These are phyloP conservation scores for Filosporella fistucella DNA, from an alignment of 495 filamentous ascomycete species.

Conservation along the genomic window DNA sequence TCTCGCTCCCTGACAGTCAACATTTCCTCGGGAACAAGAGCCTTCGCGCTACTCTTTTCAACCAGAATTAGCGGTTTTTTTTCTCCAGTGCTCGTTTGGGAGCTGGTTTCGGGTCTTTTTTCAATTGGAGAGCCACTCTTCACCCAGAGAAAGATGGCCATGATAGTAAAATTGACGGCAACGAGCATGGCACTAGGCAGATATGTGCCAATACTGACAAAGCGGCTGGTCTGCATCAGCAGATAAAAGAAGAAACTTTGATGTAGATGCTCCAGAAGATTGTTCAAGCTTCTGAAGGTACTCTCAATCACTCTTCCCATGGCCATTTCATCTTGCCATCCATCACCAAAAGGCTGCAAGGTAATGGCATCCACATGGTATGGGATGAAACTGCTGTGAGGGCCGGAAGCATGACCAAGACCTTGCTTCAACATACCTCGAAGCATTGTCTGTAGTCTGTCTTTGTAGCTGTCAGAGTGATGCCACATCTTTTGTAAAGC, in stretches of 20 bases:
- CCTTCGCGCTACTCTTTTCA: conserved; percentile 16
- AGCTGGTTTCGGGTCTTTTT: conserved; percentile 19
- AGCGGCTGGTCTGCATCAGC: conserved; percentile 81
- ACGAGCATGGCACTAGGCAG: conserved; percentile 95
- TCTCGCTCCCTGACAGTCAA: conserved; percentile 56
- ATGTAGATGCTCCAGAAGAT: conserved; percentile 92
- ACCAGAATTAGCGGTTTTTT: conserved; percentile 19
- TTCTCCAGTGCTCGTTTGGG: conserved; percentile 11
- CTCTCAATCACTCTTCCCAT: conserved; percentile 87
- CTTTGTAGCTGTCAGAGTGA: conserved; percentile 76
- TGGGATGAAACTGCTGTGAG: conserved; percentile 93
- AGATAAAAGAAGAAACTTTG: conserved; percentile 99
- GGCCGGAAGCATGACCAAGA: conserved; percentile 81
- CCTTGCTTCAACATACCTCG: conserved; percentile 92
- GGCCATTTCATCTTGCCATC: conserved; percentile 96
- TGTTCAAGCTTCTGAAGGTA: conserved; percentile 88
- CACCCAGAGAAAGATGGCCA: conserved; percentile 88
- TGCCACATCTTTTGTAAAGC: conserved; percentile 82
- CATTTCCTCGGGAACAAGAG: conserved; percentile 20
- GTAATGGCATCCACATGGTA: conserved; percentile 98
- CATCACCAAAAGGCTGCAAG: conserved; percentile 79
- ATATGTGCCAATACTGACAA: conserved; percentile 98
- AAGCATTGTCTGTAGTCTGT: conserved; percentile 83
- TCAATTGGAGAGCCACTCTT: conserved; percentile 58
- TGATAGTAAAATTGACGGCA: conserved; percentile 91